Base-by-base conservation (phyloP, 345 rosid genomes). In the Pugionium dolabratum region DNA sequence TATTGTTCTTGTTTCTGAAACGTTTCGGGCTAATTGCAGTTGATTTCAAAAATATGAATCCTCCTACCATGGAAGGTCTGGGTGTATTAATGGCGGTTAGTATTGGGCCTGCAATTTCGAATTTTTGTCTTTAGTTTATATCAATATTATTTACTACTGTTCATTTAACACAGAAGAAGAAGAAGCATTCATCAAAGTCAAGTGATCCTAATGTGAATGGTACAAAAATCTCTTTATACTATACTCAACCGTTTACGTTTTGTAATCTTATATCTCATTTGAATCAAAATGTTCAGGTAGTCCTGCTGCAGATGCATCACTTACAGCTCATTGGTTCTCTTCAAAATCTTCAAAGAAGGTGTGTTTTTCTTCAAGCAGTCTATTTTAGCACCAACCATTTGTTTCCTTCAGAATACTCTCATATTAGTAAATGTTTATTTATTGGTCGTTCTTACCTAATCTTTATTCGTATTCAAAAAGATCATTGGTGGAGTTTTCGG, bases 291-390 rank as follows among this genome's bases (percentile, higher is more conserved):
- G 31, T 69, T 73, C 83, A 86, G 98, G 90, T 73, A 80, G 64
- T 77, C 70, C 84, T 44, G 67, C 76, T 27, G 67, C 50, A 42
- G 79, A 79, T 69, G 29, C 77, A 7, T 81, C 90, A 4, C 81
- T 82, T 55, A 79, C 97, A 49, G 80, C 78, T 58, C 59, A 53
- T 53, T 89, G 98, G 97, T 89, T 92, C 79, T 87, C 93, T 76
- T 74, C 98, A 45, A 92, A 85, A 78, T 75, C 96, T 53, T 75
- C 86, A 46, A 87, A 85, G 73, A 90, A 92, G 98, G 98, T 85
- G 55, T 53, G 69, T 61, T 35, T 53, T 73, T 4, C 54, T 54
- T 8, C 62, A 11, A 36, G 30, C 43, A 50, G 46, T 47, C 27
- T 47, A 47, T 55, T 53, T 40, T 40, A 43, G 48, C 2, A 42